These are phyloP conservation scores for Letharia lupina DNA, from an alignment of 495 filamentous ascomycete species.

Conservation along the genomic window DNA sequence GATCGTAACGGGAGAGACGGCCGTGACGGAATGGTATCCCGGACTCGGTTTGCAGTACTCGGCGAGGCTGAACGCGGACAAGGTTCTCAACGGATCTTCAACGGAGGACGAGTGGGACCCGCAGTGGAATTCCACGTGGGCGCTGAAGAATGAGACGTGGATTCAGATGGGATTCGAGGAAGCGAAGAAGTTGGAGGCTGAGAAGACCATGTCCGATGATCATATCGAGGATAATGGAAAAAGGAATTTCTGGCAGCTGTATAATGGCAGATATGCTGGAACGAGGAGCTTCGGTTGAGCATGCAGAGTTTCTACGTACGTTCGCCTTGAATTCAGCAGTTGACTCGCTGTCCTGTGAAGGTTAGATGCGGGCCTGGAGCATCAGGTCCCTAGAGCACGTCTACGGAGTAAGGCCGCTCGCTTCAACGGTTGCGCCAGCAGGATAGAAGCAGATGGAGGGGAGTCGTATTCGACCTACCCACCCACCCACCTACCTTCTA, in stretches of 20 bases:
- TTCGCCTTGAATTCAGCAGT: neutral
- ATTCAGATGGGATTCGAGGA: slow-evolving; percentile 1
- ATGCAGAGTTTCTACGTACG: neutral
- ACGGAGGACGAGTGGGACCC: slow-evolving; percentile 13
- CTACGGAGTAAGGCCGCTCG: too few species aligned
- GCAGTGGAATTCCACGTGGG: slow-evolving; percentile 20
- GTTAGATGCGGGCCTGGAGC: too few species aligned
- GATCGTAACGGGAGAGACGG: neutral
- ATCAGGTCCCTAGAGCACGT: too few species aligned
- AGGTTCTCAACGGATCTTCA: slow-evolving; percentile 3
- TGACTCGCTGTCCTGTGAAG: too few species aligned
- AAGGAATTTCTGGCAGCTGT: neutral
- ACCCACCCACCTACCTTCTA: too few species aligned
- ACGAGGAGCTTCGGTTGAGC: neutral
- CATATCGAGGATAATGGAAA: neutral
- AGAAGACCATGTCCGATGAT: neutral
- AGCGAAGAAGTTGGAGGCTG: neutral
- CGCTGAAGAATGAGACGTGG: slow-evolving; percentile 11
- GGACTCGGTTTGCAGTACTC: slow-evolving; percentile 19
- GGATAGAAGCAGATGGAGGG: too few species aligned
- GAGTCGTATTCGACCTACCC: too few species aligned
- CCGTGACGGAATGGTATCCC: neutral
- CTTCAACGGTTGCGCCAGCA: too few species aligned
- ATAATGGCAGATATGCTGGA: neutral
- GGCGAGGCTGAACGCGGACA: slow-evolving; percentile 16